Base-by-base conservation (phyloP, 306 rosid genomes). In the Bauhinia variegata region DNA sequence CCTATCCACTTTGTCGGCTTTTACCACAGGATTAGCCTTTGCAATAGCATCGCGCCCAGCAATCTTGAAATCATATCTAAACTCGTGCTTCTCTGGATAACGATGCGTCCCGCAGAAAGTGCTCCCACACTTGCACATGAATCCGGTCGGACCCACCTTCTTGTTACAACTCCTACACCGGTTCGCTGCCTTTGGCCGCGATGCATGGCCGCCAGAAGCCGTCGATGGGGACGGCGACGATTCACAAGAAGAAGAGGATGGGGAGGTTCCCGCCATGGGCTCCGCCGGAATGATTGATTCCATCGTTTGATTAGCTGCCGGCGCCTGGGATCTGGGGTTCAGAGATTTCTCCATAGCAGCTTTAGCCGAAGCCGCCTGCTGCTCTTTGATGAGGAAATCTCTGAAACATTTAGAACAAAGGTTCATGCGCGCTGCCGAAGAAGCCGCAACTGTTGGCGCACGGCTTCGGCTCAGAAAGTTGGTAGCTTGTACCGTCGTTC, bases 391-490 rank as follows among this genome's bases (percentile, higher is more conserved):
- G 4, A 42, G 74, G 2, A 58, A 30, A 15, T 77, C 83, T 62
- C 78, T 67, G 82, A 67, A 84, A 62, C 92, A 87, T 42, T 87
- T 81, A 5, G 89, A 87, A 51, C 92, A 87, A 37, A 84, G 84
- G 64, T 87, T 87, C 76, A 44, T 65, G 6, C 0, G 84, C 77
- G 5, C 69, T 55, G 23, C 92, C 92, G 30, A 79, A 87, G 79
- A 87, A 87, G 30, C 92, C 89, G 50, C 92, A 87, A 57, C 82
- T 84, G 79, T 84, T 87, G 70, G 75, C 87, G 65, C 92, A 87
- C 1, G 63, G 85, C 73, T 81, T 79, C 3, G 80, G 80, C 84
- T 86, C 89, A 4, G 85, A 54, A 7, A 74, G 80, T 33, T 72
- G 78, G 59, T 70, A 78, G 81, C 91, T 85, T 1, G 78, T 72